These are phyloP conservation scores for Calonectria hawksworthii DNA, from an alignment of 2,329 filamentous ascomycete genomes.

Conservation along the genomic window DNA sequence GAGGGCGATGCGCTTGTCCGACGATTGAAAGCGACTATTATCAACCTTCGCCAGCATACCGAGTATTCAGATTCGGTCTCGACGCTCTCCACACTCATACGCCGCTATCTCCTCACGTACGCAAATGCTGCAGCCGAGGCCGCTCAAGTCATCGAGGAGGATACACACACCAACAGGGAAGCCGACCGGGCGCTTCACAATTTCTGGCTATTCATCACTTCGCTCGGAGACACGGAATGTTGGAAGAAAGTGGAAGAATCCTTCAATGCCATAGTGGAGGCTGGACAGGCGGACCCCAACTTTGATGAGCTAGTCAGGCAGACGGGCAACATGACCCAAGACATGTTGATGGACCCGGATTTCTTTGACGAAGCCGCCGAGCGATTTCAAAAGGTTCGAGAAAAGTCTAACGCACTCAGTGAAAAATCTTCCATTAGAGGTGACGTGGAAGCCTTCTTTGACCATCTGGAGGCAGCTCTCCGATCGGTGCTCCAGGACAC, in stretches of 20 bases:
- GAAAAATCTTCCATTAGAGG: conserved; percentile 77
- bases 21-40: conserved; percentile 82
- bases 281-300: conserved; percentile 82
- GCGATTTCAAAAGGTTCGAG: conserved; percentile 64
- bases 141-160: conserved; percentile 75
- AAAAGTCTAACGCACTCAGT: conserved; percentile 73
- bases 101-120: conserved; percentile 84
- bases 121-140: conserved; percentile 80
- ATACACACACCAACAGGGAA: conserved; percentile 80
- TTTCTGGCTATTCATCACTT: conserved; percentile 84
- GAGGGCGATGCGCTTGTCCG: conserved; percentile 81
- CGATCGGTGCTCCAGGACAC: conserved; percentile 78
- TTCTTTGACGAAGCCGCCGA: conserved; percentile 84
- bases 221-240: conserved; percentile 79
- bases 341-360: conserved; percentile 85
- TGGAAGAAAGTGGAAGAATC: conserved; percentile 82
- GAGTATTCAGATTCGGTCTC: conserved; percentile 92
- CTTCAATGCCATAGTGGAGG: conserved; percentile 79
- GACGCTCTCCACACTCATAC: conserved; percentile 80
- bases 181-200: conserved; percentile 82
- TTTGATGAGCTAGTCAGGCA: conserved; percentile 85
- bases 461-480: conserved; percentile 77
- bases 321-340: conserved; percentile 80
- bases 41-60: conserved; percentile 79
- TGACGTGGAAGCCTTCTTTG: conserved; percentile 80